Percentiles rank a stretch among this genome's conserved stretches.
These are phyloP conservation scores for Acanthochlamys bracteata DNA, from an alignment of 106 monocot genomes.

Conservation along the genomic window DNA sequence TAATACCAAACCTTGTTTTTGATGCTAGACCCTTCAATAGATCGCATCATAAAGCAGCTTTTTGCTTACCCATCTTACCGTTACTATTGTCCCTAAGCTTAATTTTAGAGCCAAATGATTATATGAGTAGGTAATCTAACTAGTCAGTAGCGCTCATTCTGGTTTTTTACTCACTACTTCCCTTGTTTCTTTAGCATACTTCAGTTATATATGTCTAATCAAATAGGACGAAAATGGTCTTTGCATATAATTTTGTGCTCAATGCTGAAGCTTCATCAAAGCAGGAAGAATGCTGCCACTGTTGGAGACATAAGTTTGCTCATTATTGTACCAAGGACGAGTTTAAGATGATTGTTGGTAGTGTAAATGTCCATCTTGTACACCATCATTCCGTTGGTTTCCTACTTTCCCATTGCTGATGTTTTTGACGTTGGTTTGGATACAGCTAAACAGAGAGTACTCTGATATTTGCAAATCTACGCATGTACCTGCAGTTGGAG, in stretches of 20 bases:
- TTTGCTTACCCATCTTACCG: too few relatives aligned
- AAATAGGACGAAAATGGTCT: background rate
- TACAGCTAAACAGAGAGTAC: constrained; percentile 79
- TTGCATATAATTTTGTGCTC: constrained; percentile 88
- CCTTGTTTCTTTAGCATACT: too few relatives aligned
- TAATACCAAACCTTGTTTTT: too few relatives aligned
- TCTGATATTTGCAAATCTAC: constrained; percentile 54
- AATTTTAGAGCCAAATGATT: too few relatives aligned
- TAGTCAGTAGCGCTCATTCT: too few relatives aligned
- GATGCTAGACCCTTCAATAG: too few relatives aligned
- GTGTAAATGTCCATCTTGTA: background rate
- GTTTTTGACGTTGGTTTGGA: background rate
- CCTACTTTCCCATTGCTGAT: background rate
- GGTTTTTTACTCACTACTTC: too few relatives aligned
- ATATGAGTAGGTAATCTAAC: too few relatives aligned
- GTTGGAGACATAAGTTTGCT: constrained; percentile 57
- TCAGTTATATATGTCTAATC: too few relatives aligned
- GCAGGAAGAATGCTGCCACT: constrained; percentile 55
- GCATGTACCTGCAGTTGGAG: constrained; percentile 60
- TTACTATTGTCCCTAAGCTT: too few relatives aligned
- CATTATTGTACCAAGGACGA: background rate
- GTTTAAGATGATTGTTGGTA: background rate
- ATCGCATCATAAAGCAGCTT: too few relatives aligned
- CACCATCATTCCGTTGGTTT: too few relatives aligned
- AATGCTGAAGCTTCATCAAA: constrained; percentile 38